phyloP scores from a whole-genome alignment of 768 basidiomycete species.

The Suillus spraguei region DNA sequence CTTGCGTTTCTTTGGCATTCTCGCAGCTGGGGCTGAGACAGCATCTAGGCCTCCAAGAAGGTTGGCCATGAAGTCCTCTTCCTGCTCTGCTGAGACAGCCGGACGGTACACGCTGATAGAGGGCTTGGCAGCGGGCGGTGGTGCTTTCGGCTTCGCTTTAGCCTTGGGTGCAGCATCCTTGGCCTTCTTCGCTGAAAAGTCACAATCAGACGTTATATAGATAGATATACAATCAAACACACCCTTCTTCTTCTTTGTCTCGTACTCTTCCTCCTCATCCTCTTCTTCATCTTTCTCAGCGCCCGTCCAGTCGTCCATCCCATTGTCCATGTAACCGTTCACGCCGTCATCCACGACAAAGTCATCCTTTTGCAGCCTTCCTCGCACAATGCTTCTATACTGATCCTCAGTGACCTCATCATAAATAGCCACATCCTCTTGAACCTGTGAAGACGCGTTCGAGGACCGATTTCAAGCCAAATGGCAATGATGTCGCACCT shows the following conservation, averaged over 20 bases:
- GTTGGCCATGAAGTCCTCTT: conserved; percentile 86
- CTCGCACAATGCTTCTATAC: conserved; percentile 83
- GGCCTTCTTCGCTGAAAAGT: conserved; percentile 31
- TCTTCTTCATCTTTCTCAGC: conserved; percentile 52
- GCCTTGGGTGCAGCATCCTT: conserved; percentile 29
- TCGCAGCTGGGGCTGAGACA: conserved; percentile 38
- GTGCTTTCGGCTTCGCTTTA: conserved; percentile 47
- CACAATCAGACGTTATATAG: background rate
- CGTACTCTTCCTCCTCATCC: conserved; percentile 47
- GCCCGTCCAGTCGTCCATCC: conserved; percentile 91
- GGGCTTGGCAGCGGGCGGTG: conserved; percentile 52
- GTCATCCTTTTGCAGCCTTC: conserved; percentile 83
- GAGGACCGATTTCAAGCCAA: conserved; percentile 13
- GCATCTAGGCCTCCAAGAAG: conserved; percentile 75
- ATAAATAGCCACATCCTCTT: conserved; percentile 73
- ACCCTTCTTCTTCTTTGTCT: conserved; percentile 45
- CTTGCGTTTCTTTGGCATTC: conserved; percentile 65
- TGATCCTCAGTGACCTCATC: conserved; percentile 91
- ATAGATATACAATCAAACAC: conserved; percentile 17
- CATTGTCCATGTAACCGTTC: conserved; percentile 92
- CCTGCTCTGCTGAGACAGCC: conserved; percentile 72
- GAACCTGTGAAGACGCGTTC: conserved; percentile 36
- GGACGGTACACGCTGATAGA: conserved; percentile 84
- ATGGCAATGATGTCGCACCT: conserved; percentile 42
- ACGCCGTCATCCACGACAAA: conserved; percentile 96